phyloP scores from a whole-genome alignment of 2,329 filamentous ascomycete genomes.

The Colletotrichum orchidophilum region DNA sequence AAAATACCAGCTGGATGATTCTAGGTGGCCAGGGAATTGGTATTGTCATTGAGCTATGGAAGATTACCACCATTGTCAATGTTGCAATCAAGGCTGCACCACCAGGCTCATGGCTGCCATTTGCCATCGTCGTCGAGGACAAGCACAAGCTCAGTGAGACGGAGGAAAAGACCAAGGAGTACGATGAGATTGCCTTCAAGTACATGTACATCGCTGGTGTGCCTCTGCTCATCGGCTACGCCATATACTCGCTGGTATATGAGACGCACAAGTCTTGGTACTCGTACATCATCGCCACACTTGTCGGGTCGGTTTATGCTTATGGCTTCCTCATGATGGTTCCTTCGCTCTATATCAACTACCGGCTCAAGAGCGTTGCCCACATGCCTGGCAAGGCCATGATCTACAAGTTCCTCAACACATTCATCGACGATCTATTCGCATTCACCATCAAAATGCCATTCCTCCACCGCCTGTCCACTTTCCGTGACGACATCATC shows the following conservation, averaged over 20 bases:
- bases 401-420: slow-evolving; percentile 98
- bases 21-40: slow-evolving; percentile 91
- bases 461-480: slow-evolving; percentile 88
- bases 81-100: slow-evolving; percentile 79
- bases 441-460: slow-evolving; percentile 99
- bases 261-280: slow-evolving; percentile 98
- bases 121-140: slow-evolving; percentile 87
- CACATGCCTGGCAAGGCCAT: slow-evolving; percentile 98
- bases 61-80: slow-evolving; percentile 94
- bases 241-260: slow-evolving; percentile 89
- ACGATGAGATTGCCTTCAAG: slow-evolving; percentile 96
- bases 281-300: slow-evolving; percentile 91
- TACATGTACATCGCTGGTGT: slow-evolving; percentile 95
- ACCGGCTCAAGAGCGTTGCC: slow-evolving; percentile 92
- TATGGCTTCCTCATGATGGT: slow-evolving; percentile 99
- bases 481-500: slow-evolving; percentile 93
- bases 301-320: slow-evolving; percentile 95
- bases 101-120: slow-evolving; percentile 78
- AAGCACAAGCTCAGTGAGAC: slow-evolving; percentile 96
- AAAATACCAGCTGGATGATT: slow-evolving; percentile 99
- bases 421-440: slow-evolving; percentile 98
- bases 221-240: slow-evolving; percentile 88
- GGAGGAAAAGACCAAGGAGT: slow-evolving; percentile 98
- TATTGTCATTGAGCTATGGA: slow-evolving; percentile 79
- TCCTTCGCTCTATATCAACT: slow-evolving; percentile 97